Evolutionary conservation across 352 stramenopile species (phyloP).

Genomic region (Pythium inflatum): DNA sequence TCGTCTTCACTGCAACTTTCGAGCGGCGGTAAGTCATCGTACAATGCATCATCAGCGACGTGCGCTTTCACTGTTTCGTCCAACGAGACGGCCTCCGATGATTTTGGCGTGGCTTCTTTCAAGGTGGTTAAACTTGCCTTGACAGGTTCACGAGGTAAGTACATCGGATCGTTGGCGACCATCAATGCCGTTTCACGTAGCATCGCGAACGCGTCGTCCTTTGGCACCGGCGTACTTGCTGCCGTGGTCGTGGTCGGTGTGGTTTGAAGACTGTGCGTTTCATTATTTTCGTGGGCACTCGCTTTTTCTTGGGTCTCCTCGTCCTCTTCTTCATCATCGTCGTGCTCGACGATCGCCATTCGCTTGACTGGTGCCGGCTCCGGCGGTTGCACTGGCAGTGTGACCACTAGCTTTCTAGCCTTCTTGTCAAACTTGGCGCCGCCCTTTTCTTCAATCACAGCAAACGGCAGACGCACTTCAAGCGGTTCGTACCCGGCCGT

Average conservation of each 20-base stretch:
- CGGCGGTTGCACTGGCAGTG: slow-evolving; percentile 75
- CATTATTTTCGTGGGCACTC: too few species aligned
- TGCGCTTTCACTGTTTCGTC: slow-evolving; percentile 15
- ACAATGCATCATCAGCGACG: slow-evolving; percentile 18
- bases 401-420: slow-evolving; percentile 69
- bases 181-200: slow-evolving; percentile 69
- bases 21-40: slow-evolving; percentile 57
- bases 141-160: slow-evolving; percentile 30
- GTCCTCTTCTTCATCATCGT: slow-evolving; percentile 28
- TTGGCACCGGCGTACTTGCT: not conserved
- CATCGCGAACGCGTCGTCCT: slow-evolving; percentile 59
- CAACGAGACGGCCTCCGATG: not conserved
- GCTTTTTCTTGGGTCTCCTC: slow-evolving; percentile 4
- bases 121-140: not conserved
- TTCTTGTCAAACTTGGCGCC: slow-evolving; percentile 87
- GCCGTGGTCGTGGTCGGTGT: too few species aligned
- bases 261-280: too few species aligned
- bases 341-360: slow-evolving; percentile 47
- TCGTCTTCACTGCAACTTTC: slow-evolving; percentile 65
- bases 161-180: slow-evolving; percentile 65
- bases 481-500: slow-evolving; percentile 57
- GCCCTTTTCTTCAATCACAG: slow-evolving; percentile 77
- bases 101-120: not conserved
- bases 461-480: slow-evolving; percentile 67
- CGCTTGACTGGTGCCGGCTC: slow-evolving; percentile 29